Percentiles rank a stretch among this genome's conserved stretches.
These are phyloP conservation scores for Silene coronaria DNA, from an alignment of 179 eudicot species.

Conservation along the genomic window DNA sequence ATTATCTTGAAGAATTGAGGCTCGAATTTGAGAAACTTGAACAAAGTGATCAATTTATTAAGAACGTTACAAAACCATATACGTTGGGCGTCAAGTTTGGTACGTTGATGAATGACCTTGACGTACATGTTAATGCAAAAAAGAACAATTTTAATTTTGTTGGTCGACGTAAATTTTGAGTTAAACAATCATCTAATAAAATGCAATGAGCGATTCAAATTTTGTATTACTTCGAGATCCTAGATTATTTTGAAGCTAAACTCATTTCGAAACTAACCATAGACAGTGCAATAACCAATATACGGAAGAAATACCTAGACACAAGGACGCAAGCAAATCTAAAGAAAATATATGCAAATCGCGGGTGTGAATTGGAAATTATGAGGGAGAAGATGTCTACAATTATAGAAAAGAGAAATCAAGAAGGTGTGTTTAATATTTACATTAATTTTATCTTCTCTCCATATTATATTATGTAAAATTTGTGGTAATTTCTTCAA, in stretches of 20 bases:
- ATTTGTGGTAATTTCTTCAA: neutral
- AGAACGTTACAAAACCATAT: slow-evolving; percentile 36
- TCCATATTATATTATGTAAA: neutral
- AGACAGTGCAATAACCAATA: slow-evolving; percentile 38
- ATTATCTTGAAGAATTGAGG: slow-evolving; percentile 44
- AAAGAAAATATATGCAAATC: slow-evolving; percentile 37
- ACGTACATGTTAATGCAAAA: too few relatives aligned
- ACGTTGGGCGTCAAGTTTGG: slow-evolving; percentile 36
- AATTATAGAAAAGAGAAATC: slow-evolving; percentile 35
- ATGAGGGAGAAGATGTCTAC: slow-evolving; percentile 29
- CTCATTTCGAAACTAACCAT: neutral
- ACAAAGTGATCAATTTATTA: slow-evolving; percentile 24
- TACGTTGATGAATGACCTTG: slow-evolving; percentile 12
- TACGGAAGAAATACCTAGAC: slow-evolving; percentile 41
- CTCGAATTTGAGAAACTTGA: slow-evolving; percentile 36
- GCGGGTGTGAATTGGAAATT: slow-evolving; percentile 25
- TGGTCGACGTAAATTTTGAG: too few relatives aligned
- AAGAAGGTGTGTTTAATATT: slow-evolving; percentile 36
- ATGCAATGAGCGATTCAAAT: too few relatives aligned
- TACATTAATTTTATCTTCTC: neutral
- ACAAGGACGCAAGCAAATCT: slow-evolving; percentile 53
- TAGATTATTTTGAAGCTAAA: too few relatives aligned
- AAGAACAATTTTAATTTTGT: too few relatives aligned
- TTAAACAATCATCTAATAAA: too few relatives aligned
- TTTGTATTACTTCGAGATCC: too few relatives aligned